A percentile compares a stretch with the other conserved stretches of the same genome.
Conservation (phyloP, 257 asterid genomes). For the Penstemon barbatus region DNA sequence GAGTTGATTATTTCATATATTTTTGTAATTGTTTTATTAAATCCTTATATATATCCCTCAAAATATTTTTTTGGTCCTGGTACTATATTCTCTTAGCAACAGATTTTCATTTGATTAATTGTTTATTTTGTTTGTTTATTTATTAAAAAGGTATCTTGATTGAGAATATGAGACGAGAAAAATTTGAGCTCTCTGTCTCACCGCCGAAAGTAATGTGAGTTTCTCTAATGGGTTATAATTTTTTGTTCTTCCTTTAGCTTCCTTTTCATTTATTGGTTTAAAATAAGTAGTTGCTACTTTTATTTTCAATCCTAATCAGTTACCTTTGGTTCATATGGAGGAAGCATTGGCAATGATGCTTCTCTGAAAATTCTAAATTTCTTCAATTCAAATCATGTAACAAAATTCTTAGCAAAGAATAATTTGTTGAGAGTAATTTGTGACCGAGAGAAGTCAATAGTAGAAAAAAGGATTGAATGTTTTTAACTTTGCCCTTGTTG, state of each 20-base stretch:
- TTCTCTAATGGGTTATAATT: conserved; percentile 23
- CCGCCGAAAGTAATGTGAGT: conserved; percentile 99
- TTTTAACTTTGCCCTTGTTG: no score
- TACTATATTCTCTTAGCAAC: conserved; percentile 23
- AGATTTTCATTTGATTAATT: conserved; percentile 9
- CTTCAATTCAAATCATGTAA: not conserved
- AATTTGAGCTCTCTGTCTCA: conserved; percentile 93
- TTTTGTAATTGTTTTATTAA: conserved; percentile 13
- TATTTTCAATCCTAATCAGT: no score
- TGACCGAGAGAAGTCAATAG: no score
- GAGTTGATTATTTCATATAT: conserved; percentile 30
- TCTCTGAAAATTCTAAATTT: not conserved
- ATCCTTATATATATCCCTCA: not conserved
- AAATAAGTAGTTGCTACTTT: not conserved
- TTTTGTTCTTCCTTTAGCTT: not conserved
- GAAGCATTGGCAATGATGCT: not conserved
- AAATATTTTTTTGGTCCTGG: not conserved
- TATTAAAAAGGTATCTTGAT: conserved; percentile 72
- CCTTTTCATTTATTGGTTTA: not conserved
- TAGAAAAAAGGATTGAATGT: no score
- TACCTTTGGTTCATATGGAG: no score
- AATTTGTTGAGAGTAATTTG: not conserved
- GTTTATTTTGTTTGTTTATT: not conserved
- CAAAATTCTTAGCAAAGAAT: not conserved
- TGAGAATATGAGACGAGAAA: conserved; percentile 99